Percentiles rank a stretch among this genome's conserved stretches.
These are phyloP conservation scores for Casuarina equisetifolia DNA, from an alignment of 306 rosid genomes.

Conservation along the genomic window DNA sequence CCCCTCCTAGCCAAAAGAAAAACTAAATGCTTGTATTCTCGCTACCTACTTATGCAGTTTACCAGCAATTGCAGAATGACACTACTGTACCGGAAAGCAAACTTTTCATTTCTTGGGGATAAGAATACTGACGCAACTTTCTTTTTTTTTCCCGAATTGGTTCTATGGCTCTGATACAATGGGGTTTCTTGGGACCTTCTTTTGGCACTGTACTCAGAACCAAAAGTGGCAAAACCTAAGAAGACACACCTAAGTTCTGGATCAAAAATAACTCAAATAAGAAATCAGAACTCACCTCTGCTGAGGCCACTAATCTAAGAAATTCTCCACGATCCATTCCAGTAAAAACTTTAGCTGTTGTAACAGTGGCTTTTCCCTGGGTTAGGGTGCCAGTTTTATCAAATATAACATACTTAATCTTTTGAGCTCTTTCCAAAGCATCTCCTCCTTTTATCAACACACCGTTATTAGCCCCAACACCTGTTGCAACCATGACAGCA, in stretches of 20 bases:
- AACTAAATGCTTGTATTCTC: slow-evolving; percentile 6
- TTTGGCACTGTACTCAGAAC: slow-evolving; percentile 17
- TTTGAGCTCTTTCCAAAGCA: slow-evolving; percentile 93
- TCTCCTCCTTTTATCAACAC: slow-evolving; percentile 98
- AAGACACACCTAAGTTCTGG: neutral
- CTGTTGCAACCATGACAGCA: slow-evolving; percentile 99
- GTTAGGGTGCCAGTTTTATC: slow-evolving; percentile 99
- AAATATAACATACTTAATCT: slow-evolving; percentile 80
- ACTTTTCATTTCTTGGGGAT: neutral
- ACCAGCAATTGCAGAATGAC: neutral
- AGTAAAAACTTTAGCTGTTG: slow-evolving; percentile 72
- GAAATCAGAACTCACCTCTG: slow-evolving; percentile 68
- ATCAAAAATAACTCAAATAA: slow-evolving; percentile 14
- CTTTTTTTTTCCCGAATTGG: too few relatives aligned
- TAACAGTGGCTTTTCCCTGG: slow-evolving; percentile 87
- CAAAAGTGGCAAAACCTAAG: slow-evolving; percentile 7
- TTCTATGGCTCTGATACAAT: neutral
- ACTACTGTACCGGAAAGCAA: slow-evolving; percentile 20
- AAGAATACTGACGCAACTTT: neutral
- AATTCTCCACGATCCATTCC: slow-evolving; percentile 90
- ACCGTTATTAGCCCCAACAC: slow-evolving; percentile 97
- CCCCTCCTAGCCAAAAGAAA: neutral
- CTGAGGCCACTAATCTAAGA: slow-evolving; percentile 95
- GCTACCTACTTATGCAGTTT: neutral
- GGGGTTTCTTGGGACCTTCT: neutral